These are phyloP conservation scores for Platismatia glauca DNA, from an alignment of 495 filamentous ascomycete genomes.

Conservation along the genomic window DNA sequence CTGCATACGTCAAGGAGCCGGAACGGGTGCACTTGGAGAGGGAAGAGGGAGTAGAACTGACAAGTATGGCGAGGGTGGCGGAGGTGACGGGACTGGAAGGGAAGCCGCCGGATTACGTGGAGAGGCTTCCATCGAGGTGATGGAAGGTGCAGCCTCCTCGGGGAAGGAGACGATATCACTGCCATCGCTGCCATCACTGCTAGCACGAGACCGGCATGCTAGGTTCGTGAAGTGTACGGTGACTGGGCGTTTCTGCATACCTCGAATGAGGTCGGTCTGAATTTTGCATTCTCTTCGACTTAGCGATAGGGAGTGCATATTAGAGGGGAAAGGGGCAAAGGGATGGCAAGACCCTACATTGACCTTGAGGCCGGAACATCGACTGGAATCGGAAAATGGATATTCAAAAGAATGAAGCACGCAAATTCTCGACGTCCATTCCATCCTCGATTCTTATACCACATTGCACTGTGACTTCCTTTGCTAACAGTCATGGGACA, in stretches of 20 bases:
- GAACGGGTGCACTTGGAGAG: slow-evolving; percentile 14
- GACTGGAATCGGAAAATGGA: too few species aligned
- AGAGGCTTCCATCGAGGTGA: slow-evolving; percentile 8
- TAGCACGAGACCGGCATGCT: too few species aligned
- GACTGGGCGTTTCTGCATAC: too few species aligned
- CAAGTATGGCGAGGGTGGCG: slow-evolving; percentile 6
- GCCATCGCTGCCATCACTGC: too few species aligned
- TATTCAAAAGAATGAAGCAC: too few species aligned
- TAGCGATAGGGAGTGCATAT: neutral
- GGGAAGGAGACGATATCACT: neutral
- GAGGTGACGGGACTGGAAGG: slow-evolving; percentile 9
- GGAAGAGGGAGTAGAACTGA: slow-evolving; percentile 11
- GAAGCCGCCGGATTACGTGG: slow-evolving; percentile 26
- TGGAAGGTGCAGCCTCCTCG: neutral
- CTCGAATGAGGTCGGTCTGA: too few species aligned
- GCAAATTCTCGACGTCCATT: too few species aligned
- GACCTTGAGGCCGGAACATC: too few species aligned
- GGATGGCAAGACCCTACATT: too few species aligned
- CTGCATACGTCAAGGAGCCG: slow-evolving; percentile 39
- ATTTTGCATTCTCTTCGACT: neutral
- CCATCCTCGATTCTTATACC: too few species aligned
- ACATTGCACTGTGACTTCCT: too few species aligned
- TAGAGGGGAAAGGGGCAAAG: neutral
- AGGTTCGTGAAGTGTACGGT: too few species aligned
- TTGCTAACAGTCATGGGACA: neutral